These are phyloP conservation scores for Danielozyma ontarioensis DNA, from an alignment of 805 yeast genomes.

Conservation along the genomic window DNA sequence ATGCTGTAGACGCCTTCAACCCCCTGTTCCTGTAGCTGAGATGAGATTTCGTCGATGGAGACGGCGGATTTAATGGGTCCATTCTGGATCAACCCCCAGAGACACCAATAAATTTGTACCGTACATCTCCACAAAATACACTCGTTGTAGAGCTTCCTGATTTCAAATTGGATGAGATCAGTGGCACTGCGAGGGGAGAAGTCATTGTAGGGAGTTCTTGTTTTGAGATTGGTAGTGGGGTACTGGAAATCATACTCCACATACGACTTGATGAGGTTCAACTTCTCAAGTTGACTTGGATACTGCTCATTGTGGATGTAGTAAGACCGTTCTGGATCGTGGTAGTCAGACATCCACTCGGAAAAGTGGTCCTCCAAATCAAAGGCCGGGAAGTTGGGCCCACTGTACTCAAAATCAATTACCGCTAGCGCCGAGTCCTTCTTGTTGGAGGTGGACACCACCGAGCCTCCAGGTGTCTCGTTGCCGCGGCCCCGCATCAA, in stretches of 20 bases:
- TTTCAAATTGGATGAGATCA: conserved; percentile 34
- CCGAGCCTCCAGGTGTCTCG: conserved; percentile 6
- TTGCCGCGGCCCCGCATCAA: no score
- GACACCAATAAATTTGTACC: conserved; percentile 73
- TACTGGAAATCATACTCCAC: conserved; percentile 52
- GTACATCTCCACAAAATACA: conserved; percentile 75
- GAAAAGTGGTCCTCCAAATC: conserved; percentile 91
- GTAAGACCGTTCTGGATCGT: conserved; percentile 49
- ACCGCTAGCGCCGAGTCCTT: conserved; percentile 64
- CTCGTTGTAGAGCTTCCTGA: conserved; percentile 57
- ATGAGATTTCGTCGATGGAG: conserved; percentile 10
- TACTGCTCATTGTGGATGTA: conserved; percentile 50
- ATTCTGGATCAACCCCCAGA: conserved; percentile 90
- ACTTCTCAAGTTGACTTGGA: conserved; percentile 65
- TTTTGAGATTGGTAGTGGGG: conserved; percentile 27
- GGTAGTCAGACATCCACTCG: conserved; percentile 97
- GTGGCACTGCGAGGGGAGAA: conserved; percentile 9
- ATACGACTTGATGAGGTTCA: conserved; percentile 73
- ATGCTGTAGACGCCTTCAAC: conserved; percentile 37
- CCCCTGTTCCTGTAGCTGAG: conserved; percentile 25
- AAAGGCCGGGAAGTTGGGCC: conserved; percentile 81
- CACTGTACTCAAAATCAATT: conserved; percentile 94
- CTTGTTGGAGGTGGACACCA: conserved; percentile 25
- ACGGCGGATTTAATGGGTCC: conserved; percentile 30
- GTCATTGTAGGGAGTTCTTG: conserved; percentile 7